These are phyloP conservation scores for Blastocystis sp. DNA, from an alignment of 352 stramenopile species.

Conservation along the genomic window DNA sequence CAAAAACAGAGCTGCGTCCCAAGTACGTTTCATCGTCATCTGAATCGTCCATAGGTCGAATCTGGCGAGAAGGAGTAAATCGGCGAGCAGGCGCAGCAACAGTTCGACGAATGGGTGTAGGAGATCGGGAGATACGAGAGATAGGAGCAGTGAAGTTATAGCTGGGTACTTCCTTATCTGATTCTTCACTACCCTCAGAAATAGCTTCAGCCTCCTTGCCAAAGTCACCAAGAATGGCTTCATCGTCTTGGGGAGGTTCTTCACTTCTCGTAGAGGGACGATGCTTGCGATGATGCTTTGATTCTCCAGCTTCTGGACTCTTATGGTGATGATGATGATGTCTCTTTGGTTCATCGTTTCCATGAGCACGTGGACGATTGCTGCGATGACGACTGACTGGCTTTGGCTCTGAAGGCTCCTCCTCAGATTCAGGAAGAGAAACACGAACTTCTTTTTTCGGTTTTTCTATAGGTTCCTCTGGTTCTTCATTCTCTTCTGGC, in stretches of 20 bases:
- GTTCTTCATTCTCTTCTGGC: not conserved
- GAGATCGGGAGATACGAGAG: slow-evolving; percentile 16
- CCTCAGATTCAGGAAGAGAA: not conserved
- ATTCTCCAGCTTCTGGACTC: not conserved
- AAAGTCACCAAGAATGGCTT: slow-evolving; percentile 32
- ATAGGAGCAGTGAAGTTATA: slow-evolving; percentile 49
- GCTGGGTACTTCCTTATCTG: not conserved
- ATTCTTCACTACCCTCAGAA: not conserved
- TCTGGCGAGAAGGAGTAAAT: not conserved
- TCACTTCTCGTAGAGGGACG: not conserved
- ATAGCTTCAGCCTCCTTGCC: slow-evolving; percentile 39
- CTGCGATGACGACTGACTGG: not conserved
- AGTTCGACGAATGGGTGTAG: not conserved
- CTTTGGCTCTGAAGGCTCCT: not conserved
- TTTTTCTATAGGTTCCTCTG: too few species aligned
- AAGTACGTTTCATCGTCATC: not conserved
- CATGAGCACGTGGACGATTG: not conserved
- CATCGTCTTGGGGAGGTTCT: not conserved
- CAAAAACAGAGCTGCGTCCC: not conserved
- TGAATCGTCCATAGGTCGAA: not conserved
- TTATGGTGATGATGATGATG: not conserved
- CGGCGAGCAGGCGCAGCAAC: not conserved
- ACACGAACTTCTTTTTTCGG: not conserved
- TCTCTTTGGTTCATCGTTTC: not conserved
- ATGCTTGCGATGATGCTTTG: not conserved